phyloP scores from a whole-genome alignment of 2,329 filamentous ascomycete genomes.

The Pseudogymnoascus sp. region DNA sequence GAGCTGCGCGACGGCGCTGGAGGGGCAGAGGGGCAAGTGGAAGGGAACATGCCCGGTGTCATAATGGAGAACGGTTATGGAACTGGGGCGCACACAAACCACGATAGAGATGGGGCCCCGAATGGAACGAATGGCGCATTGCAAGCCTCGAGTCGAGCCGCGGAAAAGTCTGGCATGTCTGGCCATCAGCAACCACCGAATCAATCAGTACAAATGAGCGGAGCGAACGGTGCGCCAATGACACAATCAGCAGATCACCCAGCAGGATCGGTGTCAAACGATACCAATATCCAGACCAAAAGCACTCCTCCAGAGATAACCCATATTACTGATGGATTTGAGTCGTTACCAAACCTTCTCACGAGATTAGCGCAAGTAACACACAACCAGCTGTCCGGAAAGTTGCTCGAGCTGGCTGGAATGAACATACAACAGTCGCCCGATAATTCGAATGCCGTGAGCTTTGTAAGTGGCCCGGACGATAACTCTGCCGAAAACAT shows the following conservation, averaged over 20 bases:
- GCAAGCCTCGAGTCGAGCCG: slow-evolving; percentile 20
- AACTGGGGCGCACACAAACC: slow-evolving; percentile 45
- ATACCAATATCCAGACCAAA: slow-evolving; percentile 38
- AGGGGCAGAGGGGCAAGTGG: slow-evolving; percentile 16
- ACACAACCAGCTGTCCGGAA: slow-evolving; percentile 66
- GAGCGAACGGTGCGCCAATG: slow-evolving; percentile 12
- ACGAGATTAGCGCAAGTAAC: slow-evolving; percentile 73
- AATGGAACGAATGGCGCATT: slow-evolving; percentile 37
- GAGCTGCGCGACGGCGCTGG: slow-evolving; percentile 21
- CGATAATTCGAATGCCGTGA: slow-evolving; percentile 42
- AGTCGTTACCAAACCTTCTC: slow-evolving; percentile 67
- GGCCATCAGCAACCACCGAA: slow-evolving; percentile 19
- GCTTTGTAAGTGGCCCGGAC: slow-evolving; percentile 33
- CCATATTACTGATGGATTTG: slow-evolving; percentile 68
- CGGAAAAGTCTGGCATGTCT: slow-evolving; percentile 16
- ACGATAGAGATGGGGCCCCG: slow-evolving; percentile 40
- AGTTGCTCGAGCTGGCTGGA: slow-evolving; percentile 60
- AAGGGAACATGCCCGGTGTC: slow-evolving; percentile 42
- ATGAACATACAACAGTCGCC: slow-evolving; percentile 49
- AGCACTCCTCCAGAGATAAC: slow-evolving; percentile 52
- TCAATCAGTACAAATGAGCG: slow-evolving; percentile 27
- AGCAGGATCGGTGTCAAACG: slow-evolving; percentile 17
- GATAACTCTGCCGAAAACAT: slow-evolving; percentile 58
- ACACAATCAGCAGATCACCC: slow-evolving; percentile 14
- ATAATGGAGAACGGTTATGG: slow-evolving; percentile 47